Evolutionary conservation across 2,329 filamentous ascomycete genomes (phyloP).

Genomic region (Cladosporium phlei): DNA sequence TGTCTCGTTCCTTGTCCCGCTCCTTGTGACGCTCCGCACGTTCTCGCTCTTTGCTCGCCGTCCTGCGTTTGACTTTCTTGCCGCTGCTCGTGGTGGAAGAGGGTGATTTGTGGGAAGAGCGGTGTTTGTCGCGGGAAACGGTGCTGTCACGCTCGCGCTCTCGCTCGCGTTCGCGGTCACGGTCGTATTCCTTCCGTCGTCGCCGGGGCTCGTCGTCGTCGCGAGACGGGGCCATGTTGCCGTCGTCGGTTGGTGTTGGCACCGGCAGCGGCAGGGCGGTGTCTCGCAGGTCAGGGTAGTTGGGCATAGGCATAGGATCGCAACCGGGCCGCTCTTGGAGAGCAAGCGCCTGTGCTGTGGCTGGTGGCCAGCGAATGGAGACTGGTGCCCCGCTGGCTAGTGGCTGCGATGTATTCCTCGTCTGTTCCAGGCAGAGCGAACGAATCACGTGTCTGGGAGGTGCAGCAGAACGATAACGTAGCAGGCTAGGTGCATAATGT

Average conservation of each 20-base stretch:
- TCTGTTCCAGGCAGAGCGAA: too few species aligned
- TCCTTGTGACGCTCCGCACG: conserved; percentile 18
- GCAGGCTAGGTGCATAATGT: too few species aligned
- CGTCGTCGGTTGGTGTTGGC: conserved; percentile 7
- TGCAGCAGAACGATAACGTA: too few species aligned
- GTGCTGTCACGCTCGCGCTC: conserved; percentile 16
- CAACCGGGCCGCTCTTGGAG: conserved; percentile 1
- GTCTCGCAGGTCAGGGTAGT: conserved; percentile 12
- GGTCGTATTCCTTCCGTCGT: conserved; percentile 29
- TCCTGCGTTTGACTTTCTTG: conserved; percentile 20
- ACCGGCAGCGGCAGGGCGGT: conserved; percentile 11
- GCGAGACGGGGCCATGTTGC: conserved; percentile 10
- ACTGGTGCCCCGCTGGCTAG: too few species aligned
- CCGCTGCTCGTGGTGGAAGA: conserved; percentile 24
- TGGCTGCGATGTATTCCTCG: too few species aligned
- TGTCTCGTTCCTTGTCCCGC: conserved; percentile 20
- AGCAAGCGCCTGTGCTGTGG: too few species aligned
- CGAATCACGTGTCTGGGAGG: too few species aligned
- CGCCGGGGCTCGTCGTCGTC: conserved; percentile 25
- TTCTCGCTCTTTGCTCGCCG: conserved; percentile 26
- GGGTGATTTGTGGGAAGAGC: conserved; percentile 26
- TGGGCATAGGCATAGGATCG: conserved; percentile 3
- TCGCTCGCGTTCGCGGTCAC: conserved; percentile 18
- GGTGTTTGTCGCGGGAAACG: conserved; percentile 24
- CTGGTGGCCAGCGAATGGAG: too few species aligned